Evolutionary conservation across 1,139 yeast genomes (phyloP), one percentile per base, ranked within the genome.

Genomic region (Chernovozyma aurita): DNA sequence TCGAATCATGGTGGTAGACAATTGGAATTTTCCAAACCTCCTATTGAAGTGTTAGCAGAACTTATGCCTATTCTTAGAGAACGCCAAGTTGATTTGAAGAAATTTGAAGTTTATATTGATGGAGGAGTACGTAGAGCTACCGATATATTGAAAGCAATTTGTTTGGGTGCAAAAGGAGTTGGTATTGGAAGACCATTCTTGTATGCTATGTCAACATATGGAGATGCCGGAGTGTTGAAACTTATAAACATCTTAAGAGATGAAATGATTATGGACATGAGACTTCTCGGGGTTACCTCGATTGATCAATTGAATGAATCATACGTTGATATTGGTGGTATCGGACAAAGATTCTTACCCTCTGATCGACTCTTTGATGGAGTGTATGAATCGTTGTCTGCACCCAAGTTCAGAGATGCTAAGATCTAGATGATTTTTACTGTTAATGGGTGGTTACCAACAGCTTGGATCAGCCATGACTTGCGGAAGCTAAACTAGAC

Each of bases 1-100:
- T 74, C 80, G 6, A 75, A 75, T 45, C 80, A 75, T 48, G 80
- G 80, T 15, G 80, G 80, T 14, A 58, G 80, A 39, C 78, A 75
- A 39, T 53, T 75, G 38, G 80, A 75, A 37, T 69, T 61, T 30
- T 58, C 76, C 2, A 60, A 65, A 37, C 64, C 79, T 0, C 71
- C 80, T 1, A 53, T 75, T 30, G 71, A 73, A 46, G 66, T 73
- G 4, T 57, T 75, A 36, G 73, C 73, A 2, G 78, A 73, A 38
- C 57, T 71, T 13, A 59, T 64, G 47, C 65, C 67, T 8, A 50
- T 65, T 11, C 58, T 73, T 34, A 66, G 63, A 36, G 53, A 61
- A 32, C 49, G 47, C 16, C 51, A 54, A 1, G 59, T 69, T 26
- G 63, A 67, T 34, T 45, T 49, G 16, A 48, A 53, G 8, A 61